These are phyloP conservation scores for Dendrothele bispora DNA, from an alignment of 768 basidiomycete genomes.

Conservation along the genomic window DNA sequence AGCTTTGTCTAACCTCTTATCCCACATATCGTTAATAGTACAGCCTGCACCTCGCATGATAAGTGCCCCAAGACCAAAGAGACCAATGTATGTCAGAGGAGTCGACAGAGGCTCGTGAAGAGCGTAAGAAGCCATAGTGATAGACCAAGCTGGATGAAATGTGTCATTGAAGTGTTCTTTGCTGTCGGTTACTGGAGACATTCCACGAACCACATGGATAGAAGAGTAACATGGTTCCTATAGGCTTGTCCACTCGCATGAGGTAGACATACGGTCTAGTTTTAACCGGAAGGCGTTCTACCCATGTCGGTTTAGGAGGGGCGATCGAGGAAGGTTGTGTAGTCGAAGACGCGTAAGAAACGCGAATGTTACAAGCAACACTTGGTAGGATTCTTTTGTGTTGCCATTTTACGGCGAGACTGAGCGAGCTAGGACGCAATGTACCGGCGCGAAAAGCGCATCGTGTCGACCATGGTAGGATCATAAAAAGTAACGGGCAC, in stretches of 20 bases:
- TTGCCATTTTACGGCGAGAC: too few relatives aligned
- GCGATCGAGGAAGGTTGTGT: conserved; percentile 7
- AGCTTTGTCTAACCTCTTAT: conserved; percentile 84
- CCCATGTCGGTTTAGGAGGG: conserved; percentile 43
- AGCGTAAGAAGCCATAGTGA: conserved; percentile 93
- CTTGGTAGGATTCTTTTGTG: too few relatives aligned
- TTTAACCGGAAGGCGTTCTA: conserved; percentile 60
- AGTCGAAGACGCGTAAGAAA: conserved; percentile 6
- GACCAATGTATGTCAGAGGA: conserved; percentile 71
- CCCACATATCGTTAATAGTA: conserved; percentile 99
- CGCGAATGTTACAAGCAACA: too few relatives aligned
- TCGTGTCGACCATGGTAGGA: too few relatives aligned
- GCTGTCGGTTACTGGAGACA: not conserved
- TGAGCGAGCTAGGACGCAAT: too few relatives aligned
- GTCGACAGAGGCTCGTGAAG: conserved; percentile 61
- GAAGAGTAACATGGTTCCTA: conserved; percentile 87
- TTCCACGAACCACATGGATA: conserved; percentile 85
- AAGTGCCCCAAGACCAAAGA: conserved; percentile 89
- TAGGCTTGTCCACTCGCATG: conserved; percentile 93
- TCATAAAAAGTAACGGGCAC: too few relatives aligned
- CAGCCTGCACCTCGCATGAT: conserved; percentile 99
- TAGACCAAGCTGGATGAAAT: conserved; percentile 86
- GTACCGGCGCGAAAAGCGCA: too few relatives aligned
- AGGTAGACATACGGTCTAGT: conserved; percentile 81
- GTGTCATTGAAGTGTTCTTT: not conserved